Percentiles rank a stretch among this genome's conserved stretches.
phyloP scores from a whole-genome alignment of 108 stramenopile genomes.

The Skeletonema costatum region DNA sequence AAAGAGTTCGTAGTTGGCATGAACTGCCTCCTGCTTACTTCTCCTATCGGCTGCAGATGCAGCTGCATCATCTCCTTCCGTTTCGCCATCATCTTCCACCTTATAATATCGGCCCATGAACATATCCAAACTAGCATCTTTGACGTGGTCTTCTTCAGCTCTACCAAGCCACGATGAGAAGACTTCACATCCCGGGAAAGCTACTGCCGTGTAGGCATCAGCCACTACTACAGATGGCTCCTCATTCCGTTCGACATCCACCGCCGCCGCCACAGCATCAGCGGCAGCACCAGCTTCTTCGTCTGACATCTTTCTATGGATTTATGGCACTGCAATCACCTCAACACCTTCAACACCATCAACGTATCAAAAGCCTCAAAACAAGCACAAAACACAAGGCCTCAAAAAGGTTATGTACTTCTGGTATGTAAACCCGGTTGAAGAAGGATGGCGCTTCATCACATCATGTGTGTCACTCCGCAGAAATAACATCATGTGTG shows the following conservation, averaged over 20 bases:
- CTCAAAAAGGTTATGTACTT: too few species aligned
- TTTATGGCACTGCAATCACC: too few species aligned
- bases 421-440: too few species aligned
- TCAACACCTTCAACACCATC: too few species aligned
- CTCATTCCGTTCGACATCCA: neutral
- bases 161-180: neutral
- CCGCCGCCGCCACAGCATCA: neutral
- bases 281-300: neutral
- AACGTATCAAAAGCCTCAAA: too few species aligned
- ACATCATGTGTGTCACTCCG: neutral
- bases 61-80: neutral
- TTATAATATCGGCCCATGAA: neutral
- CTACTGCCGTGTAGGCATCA: neutral
- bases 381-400: too few species aligned
- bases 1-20: neutral
- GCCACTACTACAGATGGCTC: neutral
- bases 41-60: too few species aligned
- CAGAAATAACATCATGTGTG: too few species aligned
- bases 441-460: too few species aligned
- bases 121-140: neutral
- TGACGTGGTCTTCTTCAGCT: neutral
- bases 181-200: neutral
- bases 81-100: neutral
- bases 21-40: neutral
- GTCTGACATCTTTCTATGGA: neutral